Percentiles rank a stretch among this genome's conserved stretches.
phyloP scores from a whole-genome alignment of 2,329 filamentous ascomycete species.

The Colletotrichum australisinense region DNA sequence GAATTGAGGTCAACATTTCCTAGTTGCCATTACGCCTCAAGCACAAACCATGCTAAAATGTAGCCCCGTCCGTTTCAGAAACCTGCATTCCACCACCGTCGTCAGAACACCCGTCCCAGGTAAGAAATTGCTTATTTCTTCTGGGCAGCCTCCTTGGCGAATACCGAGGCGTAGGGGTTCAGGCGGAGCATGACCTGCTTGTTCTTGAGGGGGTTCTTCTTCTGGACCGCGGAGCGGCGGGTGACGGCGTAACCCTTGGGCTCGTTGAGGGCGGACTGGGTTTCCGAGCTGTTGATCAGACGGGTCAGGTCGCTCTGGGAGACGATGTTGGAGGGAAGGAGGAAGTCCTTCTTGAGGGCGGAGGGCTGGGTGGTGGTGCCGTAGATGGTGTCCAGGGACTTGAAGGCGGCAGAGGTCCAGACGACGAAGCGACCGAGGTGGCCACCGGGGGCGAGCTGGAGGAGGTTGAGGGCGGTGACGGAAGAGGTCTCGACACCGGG shows the following conservation, averaged over 20 bases:
- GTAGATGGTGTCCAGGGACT: conserved; percentile 97
- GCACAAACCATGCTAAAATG: conserved; percentile 38
- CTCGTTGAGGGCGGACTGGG: conserved; percentile 93
- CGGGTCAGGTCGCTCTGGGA: conserved; percentile 95
- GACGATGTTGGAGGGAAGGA: conserved; percentile 92
- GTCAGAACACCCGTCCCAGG: conserved; percentile 24
- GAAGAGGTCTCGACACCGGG: conserved; percentile 96
- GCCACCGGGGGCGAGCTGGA: conserved; percentile 98
- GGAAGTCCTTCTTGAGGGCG: conserved; percentile 98
- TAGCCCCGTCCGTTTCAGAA: conserved; percentile 37
- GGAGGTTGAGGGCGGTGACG: conserved; percentile 95
- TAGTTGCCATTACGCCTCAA: conserved; percentile 39
- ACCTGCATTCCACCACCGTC: conserved; percentile 25
- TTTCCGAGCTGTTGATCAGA: conserved; percentile 99
- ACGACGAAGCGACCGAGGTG: conserved; percentile 99
- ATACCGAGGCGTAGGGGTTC: conserved; percentile 96
- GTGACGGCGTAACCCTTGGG: conserved; percentile 91
- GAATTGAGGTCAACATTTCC: conserved; percentile 39
- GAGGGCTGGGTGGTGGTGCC: conserved; percentile 90
- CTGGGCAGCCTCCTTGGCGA: conserved; percentile 77
- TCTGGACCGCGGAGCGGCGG: conserved; percentile 93
- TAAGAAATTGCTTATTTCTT: conserved; percentile 49
- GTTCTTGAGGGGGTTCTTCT: conserved; percentile 99
- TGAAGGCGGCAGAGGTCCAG: conserved; percentile 98
- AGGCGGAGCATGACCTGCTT: conserved; percentile 98